Conservation (phyloP, 208 protist genomes). For the Vickermania spadyakhi region DNA sequence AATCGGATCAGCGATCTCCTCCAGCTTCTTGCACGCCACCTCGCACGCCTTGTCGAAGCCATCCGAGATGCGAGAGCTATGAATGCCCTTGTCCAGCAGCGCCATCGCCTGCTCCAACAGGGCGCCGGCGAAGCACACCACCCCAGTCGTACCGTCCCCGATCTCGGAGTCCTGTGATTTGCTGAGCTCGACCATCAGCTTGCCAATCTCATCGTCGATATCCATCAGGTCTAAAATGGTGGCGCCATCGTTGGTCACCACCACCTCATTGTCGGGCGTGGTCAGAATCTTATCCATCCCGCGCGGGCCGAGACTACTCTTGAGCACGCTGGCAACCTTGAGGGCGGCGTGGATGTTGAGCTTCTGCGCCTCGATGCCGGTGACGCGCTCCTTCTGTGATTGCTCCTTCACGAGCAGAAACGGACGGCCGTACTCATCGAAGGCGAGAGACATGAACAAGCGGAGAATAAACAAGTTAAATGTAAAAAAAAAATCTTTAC, state of each 20-base stretch:
- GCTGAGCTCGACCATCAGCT: slow-evolving; percentile 99
- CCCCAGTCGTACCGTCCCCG: slow-evolving; percentile 99
- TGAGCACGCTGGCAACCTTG: slow-evolving; percentile 95
- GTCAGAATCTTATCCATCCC: slow-evolving; percentile 99
- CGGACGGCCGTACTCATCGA: slow-evolving; percentile 99
- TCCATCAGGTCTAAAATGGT: slow-evolving; percentile 98
- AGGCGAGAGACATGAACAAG: slow-evolving; percentile 90
- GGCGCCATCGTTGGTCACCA: slow-evolving; percentile 99
- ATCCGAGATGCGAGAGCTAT: slow-evolving; percentile 98
- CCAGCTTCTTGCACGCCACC: slow-evolving; percentile 92
- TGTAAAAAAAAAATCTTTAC: too few species aligned
- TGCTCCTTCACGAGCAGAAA: slow-evolving; percentile 99
- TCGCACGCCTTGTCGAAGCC: slow-evolving; percentile 97
- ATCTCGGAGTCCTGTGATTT: slow-evolving; percentile 99
- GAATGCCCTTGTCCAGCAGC: slow-evolving; percentile 98
- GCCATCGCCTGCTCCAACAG: slow-evolving; percentile 96
- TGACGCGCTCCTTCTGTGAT: slow-evolving; percentile 91
- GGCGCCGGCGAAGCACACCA: slow-evolving; percentile 98
- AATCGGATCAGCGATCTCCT: slow-evolving; percentile 85
- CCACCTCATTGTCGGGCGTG: slow-evolving; percentile 97
- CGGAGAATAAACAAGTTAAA: slow-evolving; percentile 6
- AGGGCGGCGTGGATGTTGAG: slow-evolving; percentile 98
- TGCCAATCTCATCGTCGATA: slow-evolving; percentile 98
- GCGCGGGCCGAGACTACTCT: slow-evolving; percentile 96
- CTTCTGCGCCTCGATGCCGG: slow-evolving; percentile 98